Conservation (phyloP, 2,329 filamentous ascomycete genomes). For the Verticillium dahliae region DNA sequence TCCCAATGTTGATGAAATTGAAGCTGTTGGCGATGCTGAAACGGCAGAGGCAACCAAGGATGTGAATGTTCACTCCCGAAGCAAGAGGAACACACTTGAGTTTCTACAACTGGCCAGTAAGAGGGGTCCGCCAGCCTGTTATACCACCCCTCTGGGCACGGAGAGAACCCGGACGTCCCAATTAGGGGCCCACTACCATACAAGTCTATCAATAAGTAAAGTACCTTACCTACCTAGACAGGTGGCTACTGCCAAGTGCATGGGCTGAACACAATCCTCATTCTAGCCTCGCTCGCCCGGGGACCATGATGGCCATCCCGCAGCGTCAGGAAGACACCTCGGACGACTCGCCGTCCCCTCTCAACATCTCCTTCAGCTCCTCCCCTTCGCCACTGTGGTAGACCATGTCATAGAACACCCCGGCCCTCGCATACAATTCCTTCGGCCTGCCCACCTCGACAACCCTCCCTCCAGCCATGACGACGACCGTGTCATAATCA, state of each 20-base stretch:
- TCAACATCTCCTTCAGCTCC: slow-evolving; percentile 31
- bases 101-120: not conserved
- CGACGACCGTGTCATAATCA: slow-evolving; percentile 52
- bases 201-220: not conserved
- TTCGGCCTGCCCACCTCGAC: slow-evolving; percentile 45
- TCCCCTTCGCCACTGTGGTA: slow-evolving; percentile 47
- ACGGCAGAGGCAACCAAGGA: not conserved
- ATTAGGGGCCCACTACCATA: not conserved
- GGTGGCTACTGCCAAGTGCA: not conserved
- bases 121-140: not conserved
- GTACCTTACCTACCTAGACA: not conserved
- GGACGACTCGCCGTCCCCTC: slow-evolving; percentile 2
- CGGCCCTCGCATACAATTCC: slow-evolving; percentile 35
- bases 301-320: not conserved
- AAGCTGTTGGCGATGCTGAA: not conserved
- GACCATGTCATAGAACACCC: slow-evolving; percentile 49
- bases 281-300: not conserved
- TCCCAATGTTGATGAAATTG: not conserved
- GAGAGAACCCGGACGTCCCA: not conserved
- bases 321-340: not conserved
- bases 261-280: not conserved
- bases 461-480: slow-evolving; percentile 47
- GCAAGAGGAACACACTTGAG: not conserved
- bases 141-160: not conserved
- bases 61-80: not conserved